Percentiles rank a stretch among this genome's conserved stretches.
Conservation (phyloP, 306 rosid genomes). For the Sindora glabra region DNA sequence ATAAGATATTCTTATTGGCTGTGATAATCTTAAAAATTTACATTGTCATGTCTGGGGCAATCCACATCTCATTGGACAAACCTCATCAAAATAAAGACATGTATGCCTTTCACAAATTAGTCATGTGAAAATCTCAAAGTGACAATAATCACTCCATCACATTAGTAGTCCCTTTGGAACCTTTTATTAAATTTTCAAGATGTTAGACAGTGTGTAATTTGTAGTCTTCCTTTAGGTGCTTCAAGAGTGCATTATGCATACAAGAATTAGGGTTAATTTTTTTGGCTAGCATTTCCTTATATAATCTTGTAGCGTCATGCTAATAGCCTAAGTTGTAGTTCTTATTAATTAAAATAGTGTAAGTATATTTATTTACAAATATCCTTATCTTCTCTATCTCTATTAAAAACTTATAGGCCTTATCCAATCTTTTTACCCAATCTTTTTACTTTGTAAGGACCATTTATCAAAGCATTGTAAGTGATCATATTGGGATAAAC, state of each 20-base stretch:
- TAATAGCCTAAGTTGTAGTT: constrained; percentile 49
- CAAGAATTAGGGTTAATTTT: constrained; percentile 63
- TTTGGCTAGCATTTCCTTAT: constrained; percentile 65
- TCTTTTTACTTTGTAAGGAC: constrained; percentile 53
- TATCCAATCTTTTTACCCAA: constrained; percentile 41
- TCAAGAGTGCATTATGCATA: constrained; percentile 58
- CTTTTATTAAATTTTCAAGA: constrained; percentile 39
- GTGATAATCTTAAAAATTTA: constrained; percentile 5
- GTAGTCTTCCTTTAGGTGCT: constrained; percentile 47
- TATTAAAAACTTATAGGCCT: constrained; percentile 39
- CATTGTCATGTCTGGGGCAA: background rate
- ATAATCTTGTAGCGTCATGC: constrained; percentile 67
- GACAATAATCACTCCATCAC: constrained; percentile 17
- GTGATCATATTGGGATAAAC: constrained; percentile 69
- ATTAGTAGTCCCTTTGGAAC: constrained; percentile 26
- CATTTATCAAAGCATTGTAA: constrained; percentile 73
- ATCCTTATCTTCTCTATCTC: constrained; percentile 67
- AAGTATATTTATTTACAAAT: constrained; percentile 71
- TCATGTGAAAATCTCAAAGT: constrained; percentile 18
- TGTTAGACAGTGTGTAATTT: constrained; percentile 27
- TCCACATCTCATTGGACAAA: constrained; percentile 14
- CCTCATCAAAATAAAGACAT: background rate
- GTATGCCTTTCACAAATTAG: constrained; percentile 5
- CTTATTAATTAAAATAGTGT: constrained; percentile 69
- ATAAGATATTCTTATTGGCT: constrained; percentile 14